A percentile compares a stretch with the other conserved stretches of the same genome.
Evolutionary conservation across 306 rosid species (phyloP).

Genomic region (Rubus idaeus): DNA sequence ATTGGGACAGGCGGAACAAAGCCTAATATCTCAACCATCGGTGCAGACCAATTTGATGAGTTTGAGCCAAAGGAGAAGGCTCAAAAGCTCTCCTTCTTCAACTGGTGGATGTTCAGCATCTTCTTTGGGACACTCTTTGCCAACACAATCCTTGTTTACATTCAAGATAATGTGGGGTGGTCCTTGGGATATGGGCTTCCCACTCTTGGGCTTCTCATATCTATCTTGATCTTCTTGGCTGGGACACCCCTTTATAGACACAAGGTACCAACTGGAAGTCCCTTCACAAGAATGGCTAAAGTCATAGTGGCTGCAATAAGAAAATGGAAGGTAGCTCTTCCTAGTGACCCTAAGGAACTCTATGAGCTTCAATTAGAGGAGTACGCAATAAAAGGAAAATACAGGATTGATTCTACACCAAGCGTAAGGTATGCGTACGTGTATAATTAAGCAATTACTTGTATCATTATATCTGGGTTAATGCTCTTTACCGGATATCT

Average conservation of each 20-base stretch:
- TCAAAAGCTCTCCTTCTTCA: constrained; percentile 81
- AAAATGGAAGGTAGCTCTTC: constrained; percentile 60
- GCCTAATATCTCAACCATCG: constrained; percentile 92
- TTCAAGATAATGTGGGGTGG: constrained; percentile 95
- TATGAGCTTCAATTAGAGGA: constrained; percentile 55
- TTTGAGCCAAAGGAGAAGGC: constrained; percentile 70
- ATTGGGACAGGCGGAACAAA: constrained; percentile 90
- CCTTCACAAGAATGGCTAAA: constrained; percentile 57
- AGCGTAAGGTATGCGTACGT: constrained; percentile 67
- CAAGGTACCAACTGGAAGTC: constrained; percentile 47
- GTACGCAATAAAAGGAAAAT: constrained; percentile 44
- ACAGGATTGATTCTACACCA: constrained; percentile 69
- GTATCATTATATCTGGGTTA: too few relatives aligned
- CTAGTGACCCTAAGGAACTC: constrained; percentile 53
- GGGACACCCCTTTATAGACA: constrained; percentile 91
- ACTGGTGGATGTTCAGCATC: constrained; percentile 99
- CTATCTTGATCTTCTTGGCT: constrained; percentile 49
- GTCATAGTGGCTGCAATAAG: constrained; percentile 61
- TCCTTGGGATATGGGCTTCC: constrained; percentile 85
- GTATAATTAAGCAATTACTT: background rate
- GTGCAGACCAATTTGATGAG: constrained; percentile 95
- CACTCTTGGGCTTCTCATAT: constrained; percentile 65
- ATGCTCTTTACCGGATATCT: too few relatives aligned
- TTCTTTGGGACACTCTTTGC: constrained; percentile 85
- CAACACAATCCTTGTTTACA: constrained; percentile 68